Percentiles rank a stretch among this genome's conserved stretches.
These are phyloP conservation scores for Aspergillus haitiensis DNA, from an alignment of 495 filamentous ascomycete genomes.

Conservation along the genomic window DNA sequence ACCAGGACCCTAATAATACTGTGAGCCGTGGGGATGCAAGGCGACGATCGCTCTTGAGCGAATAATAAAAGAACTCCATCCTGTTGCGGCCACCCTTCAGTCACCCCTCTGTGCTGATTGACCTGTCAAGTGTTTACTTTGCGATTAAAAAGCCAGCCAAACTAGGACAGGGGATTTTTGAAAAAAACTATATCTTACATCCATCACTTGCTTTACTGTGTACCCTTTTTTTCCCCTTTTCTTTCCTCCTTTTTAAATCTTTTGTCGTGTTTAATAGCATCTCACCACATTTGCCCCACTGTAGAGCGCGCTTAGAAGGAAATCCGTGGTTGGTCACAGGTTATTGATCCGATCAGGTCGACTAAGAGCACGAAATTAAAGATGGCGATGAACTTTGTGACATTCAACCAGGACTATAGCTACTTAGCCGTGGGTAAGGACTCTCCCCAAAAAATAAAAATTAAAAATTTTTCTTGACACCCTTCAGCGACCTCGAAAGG, in stretches of 20 bases:
- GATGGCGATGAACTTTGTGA: conserved; percentile 92
- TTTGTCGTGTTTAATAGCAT: conserved; percentile 1
- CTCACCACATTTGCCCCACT: neutral
- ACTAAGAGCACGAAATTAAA: conserved; percentile 23
- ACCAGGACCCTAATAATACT: neutral
- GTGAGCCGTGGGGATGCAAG: conserved; percentile 19
- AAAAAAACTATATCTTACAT: too few species aligned
- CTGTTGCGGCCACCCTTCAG: conserved; percentile 27
- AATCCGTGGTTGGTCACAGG: conserved; percentile 9
- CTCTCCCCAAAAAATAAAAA: conserved; percentile 7
- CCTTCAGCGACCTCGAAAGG: conserved; percentile 77
- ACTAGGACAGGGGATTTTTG: neutral
- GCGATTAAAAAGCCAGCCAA: neutral
- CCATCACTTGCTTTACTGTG: neutral
- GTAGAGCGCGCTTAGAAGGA: conserved; percentile 13
- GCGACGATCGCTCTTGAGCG: conserved; percentile 14
- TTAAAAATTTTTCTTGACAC: conserved; percentile 30
- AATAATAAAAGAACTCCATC: conserved; percentile 18
- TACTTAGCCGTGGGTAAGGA: conserved; percentile 86
- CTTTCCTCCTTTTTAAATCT: neutral
- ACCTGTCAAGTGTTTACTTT: conserved; percentile 8
- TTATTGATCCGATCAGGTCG: conserved; percentile 13
- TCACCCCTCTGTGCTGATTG: conserved; percentile 24
- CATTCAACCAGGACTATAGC: conserved; percentile 98
- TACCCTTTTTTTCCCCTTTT: neutral